These are phyloP conservation scores for Curvularia hawaiiensis DNA, from an alignment of 2,329 filamentous ascomycete species.

Conservation along the genomic window DNA sequence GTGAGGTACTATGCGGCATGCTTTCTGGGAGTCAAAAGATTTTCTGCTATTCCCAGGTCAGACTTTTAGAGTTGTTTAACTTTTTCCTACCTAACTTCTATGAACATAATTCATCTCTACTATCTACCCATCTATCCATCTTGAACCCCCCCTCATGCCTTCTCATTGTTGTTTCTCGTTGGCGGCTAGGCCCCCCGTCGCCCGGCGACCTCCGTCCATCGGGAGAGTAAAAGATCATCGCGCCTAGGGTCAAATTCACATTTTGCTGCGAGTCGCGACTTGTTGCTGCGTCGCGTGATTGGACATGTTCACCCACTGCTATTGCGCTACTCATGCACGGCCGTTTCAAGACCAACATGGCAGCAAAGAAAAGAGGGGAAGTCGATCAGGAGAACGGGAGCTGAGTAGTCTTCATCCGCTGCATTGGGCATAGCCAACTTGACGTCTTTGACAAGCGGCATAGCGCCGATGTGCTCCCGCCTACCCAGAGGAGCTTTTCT, in stretches of 20 bases:
- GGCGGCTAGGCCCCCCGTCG: neutral
- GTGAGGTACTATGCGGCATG: constrained; percentile 26
- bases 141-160: neutral
- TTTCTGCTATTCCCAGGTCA: constrained; percentile 16
- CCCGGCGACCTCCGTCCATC: constrained; percentile 2
- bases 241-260: neutral
- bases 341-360: constrained; percentile 12
- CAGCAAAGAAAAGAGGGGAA: constrained; percentile 17
- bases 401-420: neutral
- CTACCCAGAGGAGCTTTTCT: neutral
- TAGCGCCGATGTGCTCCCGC: constrained; percentile 1
- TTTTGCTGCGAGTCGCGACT: constrained; percentile 11
- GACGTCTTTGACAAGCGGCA: neutral
- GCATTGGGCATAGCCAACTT: neutral
- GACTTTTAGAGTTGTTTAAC: constrained; percentile 20
- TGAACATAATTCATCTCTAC: constrained; percentile 39
- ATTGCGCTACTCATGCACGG: constrained; percentile 15
- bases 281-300: constrained; percentile 3
- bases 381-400: constrained; percentile 11
- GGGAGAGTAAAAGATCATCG: constrained; percentile 10
- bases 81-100: constrained; percentile 34
- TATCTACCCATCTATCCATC: neutral
- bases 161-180: neutral
- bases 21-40: constrained; percentile 31
- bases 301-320: neutral